phyloP scores from a whole-genome alignment of 2,329 filamentous ascomycete species.

The Hymenoscyphus fraxineus region DNA sequence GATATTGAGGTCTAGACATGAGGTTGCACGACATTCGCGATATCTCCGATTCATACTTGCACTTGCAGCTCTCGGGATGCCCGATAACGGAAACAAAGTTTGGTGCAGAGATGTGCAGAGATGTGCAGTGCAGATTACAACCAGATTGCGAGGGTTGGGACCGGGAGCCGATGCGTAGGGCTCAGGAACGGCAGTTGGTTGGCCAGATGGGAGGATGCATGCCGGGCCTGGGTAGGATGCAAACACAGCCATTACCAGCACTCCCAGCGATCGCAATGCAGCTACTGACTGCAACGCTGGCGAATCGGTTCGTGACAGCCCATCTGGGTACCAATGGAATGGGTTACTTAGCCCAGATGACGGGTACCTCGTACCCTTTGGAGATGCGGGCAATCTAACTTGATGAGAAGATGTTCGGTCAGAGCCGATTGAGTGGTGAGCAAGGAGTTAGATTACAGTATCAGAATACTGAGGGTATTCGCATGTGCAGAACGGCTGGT shows the following conservation, averaged over 20 bases:
- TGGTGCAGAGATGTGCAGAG: constrained; percentile 1
- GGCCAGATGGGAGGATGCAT: constrained; percentile 7
- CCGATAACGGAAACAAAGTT: constrained; percentile 5
- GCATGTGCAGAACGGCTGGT: background rate
- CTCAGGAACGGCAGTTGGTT: constrained; percentile 5
- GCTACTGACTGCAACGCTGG: background rate
- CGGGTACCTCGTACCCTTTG: background rate
- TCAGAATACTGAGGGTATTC: constrained; percentile 2
- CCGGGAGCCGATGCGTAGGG: background rate
- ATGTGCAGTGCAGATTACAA: background rate
- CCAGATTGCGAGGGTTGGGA: too few relatives aligned
- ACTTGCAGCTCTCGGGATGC: constrained; percentile 7
- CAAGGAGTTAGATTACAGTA: background rate
- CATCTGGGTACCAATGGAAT: background rate
- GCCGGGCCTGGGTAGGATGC: background rate
- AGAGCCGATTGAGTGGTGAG: background rate
- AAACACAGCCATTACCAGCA: background rate
- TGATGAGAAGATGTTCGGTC: background rate
- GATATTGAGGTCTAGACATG: background rate
- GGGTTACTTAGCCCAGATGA: constrained; percentile 2
- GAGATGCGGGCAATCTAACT: background rate
- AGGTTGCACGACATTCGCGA: background rate
- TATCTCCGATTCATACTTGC: background rate
- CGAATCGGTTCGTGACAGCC: background rate
- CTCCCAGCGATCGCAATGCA: background rate